Evolutionary conservation across 1,139 yeast species (phyloP), one percentile per base, ranked within the genome.

Genomic region (Suhomyces maxii): DNA sequence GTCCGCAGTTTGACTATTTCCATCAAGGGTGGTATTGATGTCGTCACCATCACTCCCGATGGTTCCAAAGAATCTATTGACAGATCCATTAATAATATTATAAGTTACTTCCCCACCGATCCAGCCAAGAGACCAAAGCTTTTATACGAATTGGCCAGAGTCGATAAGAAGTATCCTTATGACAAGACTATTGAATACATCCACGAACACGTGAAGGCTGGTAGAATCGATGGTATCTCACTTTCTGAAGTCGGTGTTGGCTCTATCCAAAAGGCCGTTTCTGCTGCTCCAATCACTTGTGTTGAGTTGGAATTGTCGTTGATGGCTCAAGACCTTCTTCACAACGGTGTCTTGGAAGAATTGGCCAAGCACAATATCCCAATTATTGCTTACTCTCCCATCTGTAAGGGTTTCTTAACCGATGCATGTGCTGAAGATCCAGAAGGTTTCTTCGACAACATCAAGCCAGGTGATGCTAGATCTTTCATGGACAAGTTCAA

Each of bases 231-330:
- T 46, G 89, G 86, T 11, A 76, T 86, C 47, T 83, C 88, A 0
- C 68, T 89, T 42, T 82, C 89, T 42, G 96, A 89, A 64, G 89
- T 83, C 26, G 73, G 80, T 34, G 83, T 80, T 8, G 72, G 71
- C 0, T 77, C 89, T 8, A 78, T 89, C 49, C 63, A 66, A 26
- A 76, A 77, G 51, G 90, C 93, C 2, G 66, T 74, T 28, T 39
- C 52, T 6, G 72, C 69, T 12, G 65, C 64, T 32, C 84, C 84
- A 34, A 75, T 89, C 48, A 74, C 81, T 2, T 81, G 81, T 54
- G 88, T 85, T 44, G 97, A 89, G 64, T 74, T 86, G 42, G 96
- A 89, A 65, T 74, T 83, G 49, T 86, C 95, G 2, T 59, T 89
- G 53, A 79, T 84, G 65, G 67, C 83, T 12, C 76, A 78, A 41